Percentiles rank a stretch among this genome's conserved stretches.
Evolutionary conservation across 2,329 filamentous ascomycete genomes (phyloP).

Genomic region (Microsporum audouinii): DNA sequence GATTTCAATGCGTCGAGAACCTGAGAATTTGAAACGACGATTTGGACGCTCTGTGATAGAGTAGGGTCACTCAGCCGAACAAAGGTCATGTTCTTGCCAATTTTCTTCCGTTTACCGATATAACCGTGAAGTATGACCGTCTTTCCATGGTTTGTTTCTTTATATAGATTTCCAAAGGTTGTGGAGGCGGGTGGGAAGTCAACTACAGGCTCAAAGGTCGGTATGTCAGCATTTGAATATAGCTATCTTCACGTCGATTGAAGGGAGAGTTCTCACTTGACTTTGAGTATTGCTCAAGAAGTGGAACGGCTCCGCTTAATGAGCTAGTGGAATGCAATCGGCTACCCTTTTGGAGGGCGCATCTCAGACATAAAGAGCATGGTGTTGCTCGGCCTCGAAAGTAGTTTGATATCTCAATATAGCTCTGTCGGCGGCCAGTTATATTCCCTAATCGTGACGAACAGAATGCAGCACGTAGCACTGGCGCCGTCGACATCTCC

Average conservation of each 20-base stretch:
- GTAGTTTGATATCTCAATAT: constrained; percentile 30
- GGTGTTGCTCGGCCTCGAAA: constrained; percentile 17
- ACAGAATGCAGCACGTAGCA: neutral
- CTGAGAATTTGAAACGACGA: constrained; percentile 33
- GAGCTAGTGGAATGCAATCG: constrained; percentile 6
- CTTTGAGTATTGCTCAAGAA: neutral
- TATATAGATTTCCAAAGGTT: constrained; percentile 29
- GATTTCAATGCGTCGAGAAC: constrained; percentile 33
- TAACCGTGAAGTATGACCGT: constrained; percentile 57
- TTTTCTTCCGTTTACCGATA: constrained; percentile 54
- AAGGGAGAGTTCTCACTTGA: constrained; percentile 28
- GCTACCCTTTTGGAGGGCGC: constrained; percentile 1
- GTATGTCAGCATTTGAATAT: neutral
- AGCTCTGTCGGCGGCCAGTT: constrained; percentile 24
- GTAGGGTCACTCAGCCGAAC: constrained; percentile 44
- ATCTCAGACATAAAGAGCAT: neutral
- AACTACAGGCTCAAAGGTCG: constrained; percentile 24
- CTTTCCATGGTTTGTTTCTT: constrained; percentile 23
- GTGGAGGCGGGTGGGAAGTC: constrained; percentile 36
- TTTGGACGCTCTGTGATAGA: constrained; percentile 38
- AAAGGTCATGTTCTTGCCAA: constrained; percentile 61
- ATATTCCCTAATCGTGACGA: constrained; percentile 7
- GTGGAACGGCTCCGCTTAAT: constrained; percentile 6
- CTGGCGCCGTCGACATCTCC: neutral
- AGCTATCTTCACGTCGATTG: neutral